phyloP scores from a whole-genome alignment of 768 basidiomycete species.

The Termitomyces sp. region DNA sequence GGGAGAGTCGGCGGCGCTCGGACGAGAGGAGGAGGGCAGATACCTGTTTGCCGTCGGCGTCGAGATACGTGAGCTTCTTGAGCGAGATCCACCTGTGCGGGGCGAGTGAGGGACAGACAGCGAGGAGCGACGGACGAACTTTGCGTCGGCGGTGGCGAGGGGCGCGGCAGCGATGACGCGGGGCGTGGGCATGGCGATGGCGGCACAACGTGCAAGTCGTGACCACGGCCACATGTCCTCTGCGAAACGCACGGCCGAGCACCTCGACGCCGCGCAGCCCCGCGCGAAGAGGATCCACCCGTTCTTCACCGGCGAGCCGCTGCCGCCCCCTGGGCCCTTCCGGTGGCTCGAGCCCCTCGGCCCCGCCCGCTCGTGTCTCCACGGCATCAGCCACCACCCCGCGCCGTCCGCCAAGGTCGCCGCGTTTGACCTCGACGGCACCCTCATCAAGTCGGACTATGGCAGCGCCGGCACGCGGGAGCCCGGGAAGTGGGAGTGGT shows the following conservation, averaged over 20 bases:
- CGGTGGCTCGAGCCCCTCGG: conserved; percentile 38
- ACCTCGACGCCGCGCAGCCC: conserved; percentile 2
- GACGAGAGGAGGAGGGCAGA: not conserved
- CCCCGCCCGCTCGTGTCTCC: conserved; percentile 31
- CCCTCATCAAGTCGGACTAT: conserved; percentile 59
- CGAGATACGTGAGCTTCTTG: conserved; percentile 76
- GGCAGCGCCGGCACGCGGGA: conserved; percentile 23
- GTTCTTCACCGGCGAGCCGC: conserved; percentile 32
- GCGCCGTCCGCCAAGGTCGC: conserved; percentile 54
- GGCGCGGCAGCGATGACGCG: conserved; percentile 49
- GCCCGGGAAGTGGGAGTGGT: conserved; percentile 60
- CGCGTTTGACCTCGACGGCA: conserved; percentile 85
- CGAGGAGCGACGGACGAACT: conserved; percentile 30
- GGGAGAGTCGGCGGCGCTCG: not conserved
- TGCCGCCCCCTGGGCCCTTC: conserved; percentile 19
- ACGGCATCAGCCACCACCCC: conserved; percentile 37
- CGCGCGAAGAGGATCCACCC: conserved; percentile 22
- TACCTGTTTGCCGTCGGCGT: conserved; percentile 74
- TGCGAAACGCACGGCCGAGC: conserved; percentile 11
- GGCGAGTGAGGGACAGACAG: not conserved
- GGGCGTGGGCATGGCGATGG: conserved; percentile 22
- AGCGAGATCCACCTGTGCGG: conserved; percentile 73
- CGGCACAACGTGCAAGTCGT: not conserved
- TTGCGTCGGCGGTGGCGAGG: conserved; percentile 51
- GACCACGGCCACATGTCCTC: conserved; percentile 6